Base-by-base conservation (phyloP, 257 asterid species). In the Fraxinus anomala region DNA sequence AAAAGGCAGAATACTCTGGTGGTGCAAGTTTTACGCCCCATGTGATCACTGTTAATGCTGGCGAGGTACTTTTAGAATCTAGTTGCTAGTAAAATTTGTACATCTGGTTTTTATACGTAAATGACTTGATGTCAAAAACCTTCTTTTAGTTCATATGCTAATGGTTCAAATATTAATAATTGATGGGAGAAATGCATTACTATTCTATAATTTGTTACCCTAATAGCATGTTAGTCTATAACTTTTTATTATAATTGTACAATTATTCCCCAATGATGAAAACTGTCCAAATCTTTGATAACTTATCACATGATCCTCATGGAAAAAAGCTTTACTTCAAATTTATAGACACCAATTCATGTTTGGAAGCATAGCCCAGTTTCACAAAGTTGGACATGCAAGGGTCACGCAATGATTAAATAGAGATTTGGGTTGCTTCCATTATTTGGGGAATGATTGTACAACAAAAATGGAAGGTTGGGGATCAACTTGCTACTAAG, bases 1-100 rank as follows among this genome's bases (percentile, higher is more conserved):
- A 84, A 40, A 78, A 76, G 73, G 76, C 74, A 80, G 73, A 88
- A 39, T 77, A 68, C 78, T 85, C 95, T 14, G 87, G 36, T 31
- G 89, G 96, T 73, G 97, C 90, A 83, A 88, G 88, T 82, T 89
- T 94, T 81, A 86, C 88, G 5, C 95, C 96, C 2, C 97, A 94
- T 36, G 91, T 90, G 85, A 82, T 94, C 75, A 87, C 94, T 72
- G 92, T 92, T 42, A 89, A 89, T 85, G 49, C 92, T 5, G 97
- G 97, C 71, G 96, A 91, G 97, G 97, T 92, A 87, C 83, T 70
- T 79, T 24, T 40, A 40, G 16, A 40, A 9, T 40, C 47, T 49
- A n/a, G 33, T 33, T 49, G 63, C 40, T 26, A 40, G 68, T 33
- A 70, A 36, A 14, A 1, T 33, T 17, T 44, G 51, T 19, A 51